A percentile compares a stretch with the other conserved stretches of the same genome.
These are phyloP conservation scores for Sphagnum tenellum DNA, from an alignment of 225 moss, liverwort and hornwort species.

Conservation along the genomic window DNA sequence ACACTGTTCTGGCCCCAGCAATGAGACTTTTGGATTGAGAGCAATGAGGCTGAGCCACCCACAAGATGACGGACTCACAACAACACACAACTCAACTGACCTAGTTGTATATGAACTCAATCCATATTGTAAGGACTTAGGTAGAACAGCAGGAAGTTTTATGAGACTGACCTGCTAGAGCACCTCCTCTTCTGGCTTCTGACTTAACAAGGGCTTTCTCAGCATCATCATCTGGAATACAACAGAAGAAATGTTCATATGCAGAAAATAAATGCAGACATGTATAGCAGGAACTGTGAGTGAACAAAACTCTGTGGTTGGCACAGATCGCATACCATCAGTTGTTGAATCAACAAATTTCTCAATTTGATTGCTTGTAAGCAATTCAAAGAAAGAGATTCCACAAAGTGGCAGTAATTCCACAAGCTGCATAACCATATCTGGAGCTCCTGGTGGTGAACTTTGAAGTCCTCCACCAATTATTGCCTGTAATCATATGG, in stretches of 20 bases:
- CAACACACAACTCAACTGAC: not conserved
- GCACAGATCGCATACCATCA: constrained; percentile 28
- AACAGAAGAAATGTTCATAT: not conserved
- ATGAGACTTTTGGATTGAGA: too few species aligned
- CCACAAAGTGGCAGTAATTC: constrained; percentile 41
- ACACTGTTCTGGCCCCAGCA: constrained; percentile 62
- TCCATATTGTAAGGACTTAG: not conserved
- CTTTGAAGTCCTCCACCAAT: not conserved
- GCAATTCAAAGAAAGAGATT: constrained; percentile 23
- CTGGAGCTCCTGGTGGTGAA: constrained; percentile 15
- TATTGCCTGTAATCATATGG: too few species aligned
- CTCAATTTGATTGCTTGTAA: constrained; percentile 36
- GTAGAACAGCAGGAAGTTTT: not conserved
- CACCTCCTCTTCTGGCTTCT: constrained; percentile 59
- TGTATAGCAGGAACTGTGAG: not conserved
- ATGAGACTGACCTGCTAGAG: constrained; percentile 54
- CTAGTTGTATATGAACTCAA: not conserved
- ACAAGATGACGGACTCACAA: not conserved
- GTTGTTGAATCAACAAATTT: constrained; percentile 19
- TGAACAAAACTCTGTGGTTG: not conserved
- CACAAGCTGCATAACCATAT: constrained; percentile 26
- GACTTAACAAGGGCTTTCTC: constrained; percentile 10
- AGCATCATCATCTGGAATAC: constrained; percentile 22
- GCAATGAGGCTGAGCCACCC: not conserved
- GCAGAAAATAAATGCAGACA: not conserved